Conservation (phyloP, 805 yeast genomes). For the Candida ponderosae region DNA sequence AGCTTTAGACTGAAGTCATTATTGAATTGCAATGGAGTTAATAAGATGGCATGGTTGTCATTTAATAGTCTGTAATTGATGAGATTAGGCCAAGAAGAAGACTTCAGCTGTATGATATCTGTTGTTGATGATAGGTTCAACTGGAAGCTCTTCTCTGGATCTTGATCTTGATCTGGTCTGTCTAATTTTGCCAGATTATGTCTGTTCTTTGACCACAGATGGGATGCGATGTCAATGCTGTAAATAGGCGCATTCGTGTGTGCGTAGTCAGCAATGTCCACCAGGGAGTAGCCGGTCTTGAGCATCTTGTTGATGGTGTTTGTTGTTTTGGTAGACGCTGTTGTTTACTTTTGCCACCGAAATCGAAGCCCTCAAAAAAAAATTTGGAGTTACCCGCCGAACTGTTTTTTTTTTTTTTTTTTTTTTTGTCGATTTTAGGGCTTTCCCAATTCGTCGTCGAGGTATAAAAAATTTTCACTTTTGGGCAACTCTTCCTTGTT, state of each 20-base stretch:
- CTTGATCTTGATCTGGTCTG: conserved; percentile 9
- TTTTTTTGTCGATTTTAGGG: no score
- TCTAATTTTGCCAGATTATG: neutral
- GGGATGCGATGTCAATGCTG: neutral
- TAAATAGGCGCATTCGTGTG: no score
- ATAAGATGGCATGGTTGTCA: conserved; percentile 8
- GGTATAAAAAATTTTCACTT: no score
- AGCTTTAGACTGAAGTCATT: conserved; percentile 13
- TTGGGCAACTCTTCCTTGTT: no score
- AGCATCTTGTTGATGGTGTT: neutral
- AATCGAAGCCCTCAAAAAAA: no score
- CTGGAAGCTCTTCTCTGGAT: conserved; percentile 16
- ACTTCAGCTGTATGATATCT: conserved; percentile 22
- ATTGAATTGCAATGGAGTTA: conserved; percentile 16
- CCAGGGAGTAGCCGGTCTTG: neutral
- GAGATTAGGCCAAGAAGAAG: conserved; percentile 28
- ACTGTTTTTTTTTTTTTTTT: no score
- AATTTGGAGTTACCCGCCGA: no score
- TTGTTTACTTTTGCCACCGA: no score
- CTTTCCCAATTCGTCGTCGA: no score
- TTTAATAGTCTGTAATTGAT: conserved; percentile 13
- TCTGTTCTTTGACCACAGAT: neutral
- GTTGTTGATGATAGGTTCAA: conserved; percentile 9
- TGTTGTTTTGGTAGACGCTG: no score
- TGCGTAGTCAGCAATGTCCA: neutral